phyloP scores from a whole-genome alignment of 345 rosid genomes.

The Clausena lansium region DNA sequence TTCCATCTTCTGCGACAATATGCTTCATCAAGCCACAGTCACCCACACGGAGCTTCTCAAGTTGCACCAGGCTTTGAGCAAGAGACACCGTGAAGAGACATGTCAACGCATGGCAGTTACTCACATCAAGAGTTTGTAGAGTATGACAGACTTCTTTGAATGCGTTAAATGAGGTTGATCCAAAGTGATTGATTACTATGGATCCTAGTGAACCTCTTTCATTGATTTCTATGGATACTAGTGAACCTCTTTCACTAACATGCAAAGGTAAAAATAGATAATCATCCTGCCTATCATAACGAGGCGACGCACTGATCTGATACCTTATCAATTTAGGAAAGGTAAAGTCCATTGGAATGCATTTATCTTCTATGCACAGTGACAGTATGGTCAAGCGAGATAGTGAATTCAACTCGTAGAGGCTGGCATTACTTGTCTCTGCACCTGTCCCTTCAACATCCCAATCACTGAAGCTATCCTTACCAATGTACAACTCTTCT shows the following conservation, averaged over 20 bases:
- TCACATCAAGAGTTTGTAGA: neutral
- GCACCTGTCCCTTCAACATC: neutral
- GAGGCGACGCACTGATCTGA: neutral
- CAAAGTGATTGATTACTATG: no score
- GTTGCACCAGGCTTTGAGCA: neutral
- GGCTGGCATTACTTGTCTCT: neutral
- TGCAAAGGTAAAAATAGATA: no score
- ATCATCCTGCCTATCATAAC: no score
- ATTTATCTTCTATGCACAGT: fast-evolving
- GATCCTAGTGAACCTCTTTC: fast-evolving
- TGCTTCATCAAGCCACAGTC: neutral
- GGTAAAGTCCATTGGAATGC: neutral
- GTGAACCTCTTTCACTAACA: no score
- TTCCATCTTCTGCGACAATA: neutral
- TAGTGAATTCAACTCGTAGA: neutral
- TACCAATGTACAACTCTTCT: neutral
- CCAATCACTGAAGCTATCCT: no score
- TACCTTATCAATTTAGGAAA: neutral
- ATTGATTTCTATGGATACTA: no score
- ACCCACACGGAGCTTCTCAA: neutral
- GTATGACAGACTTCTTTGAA: no score
- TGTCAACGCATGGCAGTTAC: neutral
- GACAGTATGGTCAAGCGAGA: neutral
- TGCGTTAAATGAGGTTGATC: no score
- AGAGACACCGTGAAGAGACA: neutral